Percentiles rank a stretch among this genome's conserved stretches.
phyloP scores from a whole-genome alignment of 1,139 yeast species.

The Candida freyschussii region DNA sequence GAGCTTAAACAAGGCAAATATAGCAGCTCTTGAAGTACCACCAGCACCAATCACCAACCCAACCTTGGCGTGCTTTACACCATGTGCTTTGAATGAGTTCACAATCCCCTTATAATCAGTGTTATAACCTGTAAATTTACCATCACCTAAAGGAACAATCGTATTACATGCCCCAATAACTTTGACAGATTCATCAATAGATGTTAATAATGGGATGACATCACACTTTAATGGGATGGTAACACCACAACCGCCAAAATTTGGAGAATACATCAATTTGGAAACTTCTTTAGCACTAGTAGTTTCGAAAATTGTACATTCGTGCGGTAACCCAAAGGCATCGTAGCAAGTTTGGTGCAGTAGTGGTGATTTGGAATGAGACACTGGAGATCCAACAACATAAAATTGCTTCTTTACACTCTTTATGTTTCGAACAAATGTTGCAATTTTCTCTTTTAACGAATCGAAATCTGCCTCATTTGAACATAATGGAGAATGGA shows the following conservation, averaged over 20 bases:
- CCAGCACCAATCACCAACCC: slow-evolving; percentile 94
- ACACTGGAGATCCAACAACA: slow-evolving; percentile 78
- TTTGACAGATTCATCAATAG: slow-evolving; percentile 67
- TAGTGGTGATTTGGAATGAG: slow-evolving; percentile 84
- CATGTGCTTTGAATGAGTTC: slow-evolving; percentile 57
- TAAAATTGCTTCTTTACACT: slow-evolving; percentile 64
- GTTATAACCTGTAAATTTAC: slow-evolving; percentile 72
- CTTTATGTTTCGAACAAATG: slow-evolving; percentile 57
- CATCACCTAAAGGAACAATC: slow-evolving; percentile 52
- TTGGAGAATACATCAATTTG: slow-evolving; percentile 40
- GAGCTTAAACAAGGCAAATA: slow-evolving; percentile 73
- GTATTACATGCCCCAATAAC: slow-evolving; percentile 93
- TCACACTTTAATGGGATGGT: slow-evolving; percentile 88
- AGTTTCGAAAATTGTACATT: slow-evolving; percentile 66
- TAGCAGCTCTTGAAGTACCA: slow-evolving; percentile 95
- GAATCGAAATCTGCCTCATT: slow-evolving; percentile 49
- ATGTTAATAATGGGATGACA: slow-evolving; percentile 60
- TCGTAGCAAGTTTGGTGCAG: slow-evolving; percentile 77
- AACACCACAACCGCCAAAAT: slow-evolving; percentile 85
- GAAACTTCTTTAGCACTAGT: slow-evolving; percentile 48
- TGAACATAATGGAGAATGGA: slow-evolving; percentile 71
- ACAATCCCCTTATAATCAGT: slow-evolving; percentile 94
- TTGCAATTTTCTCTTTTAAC: slow-evolving; percentile 55
- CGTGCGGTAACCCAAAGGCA: slow-evolving; percentile 72
- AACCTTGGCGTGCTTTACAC: slow-evolving; percentile 49